phyloP scores from a whole-genome alignment of 2,329 filamentous ascomycete genomes.

The Aspergillus fumigatus region DNA sequence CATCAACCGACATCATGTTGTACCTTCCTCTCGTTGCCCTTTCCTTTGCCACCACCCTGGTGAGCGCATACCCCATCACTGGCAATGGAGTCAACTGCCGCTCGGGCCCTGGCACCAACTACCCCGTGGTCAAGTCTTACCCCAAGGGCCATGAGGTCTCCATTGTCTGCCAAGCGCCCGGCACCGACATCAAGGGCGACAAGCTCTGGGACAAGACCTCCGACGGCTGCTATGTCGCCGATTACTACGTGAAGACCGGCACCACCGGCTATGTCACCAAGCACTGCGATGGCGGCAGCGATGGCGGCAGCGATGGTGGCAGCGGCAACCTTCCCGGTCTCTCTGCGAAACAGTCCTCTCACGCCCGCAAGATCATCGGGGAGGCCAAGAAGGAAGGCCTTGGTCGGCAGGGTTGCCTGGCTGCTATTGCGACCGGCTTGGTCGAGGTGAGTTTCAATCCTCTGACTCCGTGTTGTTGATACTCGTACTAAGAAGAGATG shows the following conservation, averaged over 20 bases:
- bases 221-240: slow-evolving; percentile 22
- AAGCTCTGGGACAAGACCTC: slow-evolving; percentile 22
- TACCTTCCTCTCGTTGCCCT: neutral
- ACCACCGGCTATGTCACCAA: slow-evolving; percentile 1
- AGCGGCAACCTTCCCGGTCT: slow-evolving; percentile 14
- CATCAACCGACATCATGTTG: neutral
- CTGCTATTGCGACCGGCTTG: slow-evolving; percentile 18
- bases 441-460: slow-evolving; percentile 13
- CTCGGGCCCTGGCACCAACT: slow-evolving; percentile 16
- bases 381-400: slow-evolving; percentile 15
- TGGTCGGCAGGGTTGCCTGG: slow-evolving; percentile 16
- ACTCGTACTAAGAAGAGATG: no score
- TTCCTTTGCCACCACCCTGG: slow-evolving; percentile 4
- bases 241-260: slow-evolving; percentile 26
- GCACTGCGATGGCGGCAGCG: slow-evolving; percentile 1
- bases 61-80: slow-evolving; percentile 17
- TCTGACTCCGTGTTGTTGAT: neutral
- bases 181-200: slow-evolving; percentile 14
- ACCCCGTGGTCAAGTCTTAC: slow-evolving; percentile 13
- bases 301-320: neutral
- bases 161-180: slow-evolving; percentile 13
- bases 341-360: slow-evolving; percentile 13
- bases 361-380: slow-evolving; percentile 16
- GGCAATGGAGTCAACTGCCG: slow-evolving; percentile 18
- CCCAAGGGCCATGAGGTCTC: slow-evolving; percentile 7